Percentiles rank a stretch among this genome's conserved stretches.
Conservation (phyloP, 2,329 filamentous ascomycete genomes). For the Ceratocystis variospora region DNA sequence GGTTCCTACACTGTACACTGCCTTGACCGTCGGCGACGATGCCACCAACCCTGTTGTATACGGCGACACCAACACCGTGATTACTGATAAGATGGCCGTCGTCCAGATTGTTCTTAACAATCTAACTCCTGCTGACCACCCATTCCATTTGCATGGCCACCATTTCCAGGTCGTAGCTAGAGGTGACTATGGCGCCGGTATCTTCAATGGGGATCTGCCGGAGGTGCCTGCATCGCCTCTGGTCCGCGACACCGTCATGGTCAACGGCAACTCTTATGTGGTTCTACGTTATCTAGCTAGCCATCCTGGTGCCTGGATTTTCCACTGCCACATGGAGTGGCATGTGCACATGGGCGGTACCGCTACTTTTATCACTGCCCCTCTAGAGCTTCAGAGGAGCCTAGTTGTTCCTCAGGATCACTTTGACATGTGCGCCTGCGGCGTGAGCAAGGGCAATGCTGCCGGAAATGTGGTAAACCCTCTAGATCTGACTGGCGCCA, state of each 20-base stretch:
- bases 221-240: constrained; percentile 29
- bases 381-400: constrained; percentile 34
- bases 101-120: constrained; percentile 40
- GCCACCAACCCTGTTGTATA: constrained; percentile 33
- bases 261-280: constrained; percentile 35
- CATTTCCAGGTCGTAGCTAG: constrained; percentile 39
- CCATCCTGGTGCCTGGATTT: constrained; percentile 35
- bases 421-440: constrained; percentile 27
- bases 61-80: constrained; percentile 31
- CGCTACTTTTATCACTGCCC: constrained; percentile 28
- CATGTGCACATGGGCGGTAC: constrained; percentile 36
- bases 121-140: constrained; percentile 35
- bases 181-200: constrained; percentile 20
- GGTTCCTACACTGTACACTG: constrained; percentile 59
- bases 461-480: constrained; percentile 42
- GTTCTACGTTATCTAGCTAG: constrained; percentile 34
- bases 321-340: constrained; percentile 43
- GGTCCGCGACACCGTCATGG: constrained; percentile 36
- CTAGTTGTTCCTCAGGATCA: constrained; percentile 36
- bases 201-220: constrained; percentile 25
- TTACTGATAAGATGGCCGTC: constrained; percentile 29
- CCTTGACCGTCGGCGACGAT: constrained; percentile 40
- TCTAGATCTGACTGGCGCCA: constrained; percentile 33
- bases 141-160: constrained; percentile 42
- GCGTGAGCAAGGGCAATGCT: constrained; percentile 40